A percentile compares a stretch with the other conserved stretches of the same genome.
phyloP scores from a whole-genome alignment of 2,329 filamentous ascomycete genomes.

The Calonectria fujianensis region DNA sequence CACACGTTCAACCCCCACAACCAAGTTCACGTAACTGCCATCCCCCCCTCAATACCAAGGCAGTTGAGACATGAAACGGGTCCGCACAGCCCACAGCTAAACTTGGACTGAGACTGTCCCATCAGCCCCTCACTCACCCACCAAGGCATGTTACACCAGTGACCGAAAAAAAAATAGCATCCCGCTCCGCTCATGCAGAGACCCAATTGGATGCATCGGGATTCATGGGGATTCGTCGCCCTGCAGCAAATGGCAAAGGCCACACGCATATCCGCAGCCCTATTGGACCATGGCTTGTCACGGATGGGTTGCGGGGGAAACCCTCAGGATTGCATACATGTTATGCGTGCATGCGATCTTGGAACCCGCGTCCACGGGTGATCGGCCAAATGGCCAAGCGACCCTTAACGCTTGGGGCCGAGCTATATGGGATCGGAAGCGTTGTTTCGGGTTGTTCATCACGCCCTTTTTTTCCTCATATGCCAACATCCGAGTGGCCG shows the following conservation, averaged over 20 bases:
- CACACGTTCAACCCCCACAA: slow-evolving; percentile 30
- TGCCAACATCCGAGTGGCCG: slow-evolving; percentile 4
- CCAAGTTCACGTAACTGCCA: slow-evolving; percentile 17
- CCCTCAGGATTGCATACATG: slow-evolving; percentile 23
- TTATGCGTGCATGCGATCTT: slow-evolving; percentile 40
- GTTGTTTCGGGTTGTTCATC: slow-evolving; percentile 2
- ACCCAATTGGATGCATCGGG: slow-evolving; percentile 51
- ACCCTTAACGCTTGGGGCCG: not conserved
- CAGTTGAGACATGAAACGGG: slow-evolving; percentile 38
- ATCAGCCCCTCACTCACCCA: slow-evolving; percentile 25
- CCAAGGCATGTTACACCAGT: slow-evolving; percentile 17
- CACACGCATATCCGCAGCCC: slow-evolving; percentile 30
- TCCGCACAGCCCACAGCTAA: slow-evolving; percentile 36
- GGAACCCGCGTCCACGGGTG: slow-evolving; percentile 29
- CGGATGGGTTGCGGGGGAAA: slow-evolving; percentile 34
- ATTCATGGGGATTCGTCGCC: slow-evolving; percentile 46
- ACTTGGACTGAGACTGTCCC: slow-evolving; percentile 19
- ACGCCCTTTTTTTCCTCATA: not conserved
- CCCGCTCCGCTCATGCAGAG: slow-evolving; percentile 34
- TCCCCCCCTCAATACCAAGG: slow-evolving; percentile 19
- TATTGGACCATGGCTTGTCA: slow-evolving; percentile 35
- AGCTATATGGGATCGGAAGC: slow-evolving; percentile 8
- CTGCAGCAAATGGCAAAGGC: slow-evolving; percentile 47
- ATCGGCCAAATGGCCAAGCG: slow-evolving; percentile 33
- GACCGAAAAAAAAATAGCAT: slow-evolving; percentile 12